Evolutionary conservation across 352 stramenopile species (phyloP).

Genomic region (Pythium brassicae): DNA sequence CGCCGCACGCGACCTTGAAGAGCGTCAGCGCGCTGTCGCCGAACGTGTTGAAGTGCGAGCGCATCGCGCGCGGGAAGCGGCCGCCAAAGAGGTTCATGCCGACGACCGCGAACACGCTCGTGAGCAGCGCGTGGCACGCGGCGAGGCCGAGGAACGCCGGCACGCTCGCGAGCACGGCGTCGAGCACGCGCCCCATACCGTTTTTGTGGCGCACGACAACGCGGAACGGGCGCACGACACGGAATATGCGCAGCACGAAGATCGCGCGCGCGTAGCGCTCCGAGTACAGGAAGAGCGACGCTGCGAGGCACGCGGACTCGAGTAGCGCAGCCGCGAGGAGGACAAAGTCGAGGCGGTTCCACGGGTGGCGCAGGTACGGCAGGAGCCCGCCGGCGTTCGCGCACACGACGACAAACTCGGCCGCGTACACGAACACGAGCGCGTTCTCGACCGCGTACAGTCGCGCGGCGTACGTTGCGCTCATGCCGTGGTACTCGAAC

Average conservation of each 20-base stretch:
- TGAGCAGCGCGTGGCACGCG: slow-evolving; percentile 57
- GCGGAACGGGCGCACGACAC: slow-evolving; percentile 71
- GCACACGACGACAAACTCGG: slow-evolving; percentile 64
- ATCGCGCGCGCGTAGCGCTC: slow-evolving; percentile 66
- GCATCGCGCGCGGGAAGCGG: slow-evolving; percentile 64
- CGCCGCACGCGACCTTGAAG: slow-evolving; percentile 83
- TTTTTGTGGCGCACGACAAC: slow-evolving; percentile 74
- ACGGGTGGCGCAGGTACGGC: slow-evolving; percentile 72
- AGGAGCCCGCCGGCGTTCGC: slow-evolving; percentile 47
- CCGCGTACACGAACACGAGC: slow-evolving; percentile 66
- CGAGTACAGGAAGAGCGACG: slow-evolving; percentile 52
- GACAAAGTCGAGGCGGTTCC: slow-evolving; percentile 77
- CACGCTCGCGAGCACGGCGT: slow-evolving; percentile 63
- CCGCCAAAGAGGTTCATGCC: slow-evolving; percentile 82
- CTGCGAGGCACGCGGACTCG: slow-evolving; percentile 61
- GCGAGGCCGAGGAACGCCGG: slow-evolving; percentile 65
- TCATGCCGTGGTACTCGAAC: slow-evolving; percentile 77
- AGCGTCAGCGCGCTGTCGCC: slow-evolving; percentile 79
- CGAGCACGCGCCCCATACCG: slow-evolving; percentile 61
- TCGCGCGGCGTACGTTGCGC: slow-evolving; percentile 38
- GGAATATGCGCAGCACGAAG: slow-evolving; percentile 79
- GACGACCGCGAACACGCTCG: slow-evolving; percentile 77
- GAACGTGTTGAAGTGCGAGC: slow-evolving; percentile 82
- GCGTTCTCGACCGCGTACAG: slow-evolving; percentile 63
- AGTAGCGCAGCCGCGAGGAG: slow-evolving; percentile 57